These are phyloP conservation scores for Debaryomyces fabryi DNA, from an alignment of 1,139 yeast genomes.

Conservation along the genomic window DNA sequence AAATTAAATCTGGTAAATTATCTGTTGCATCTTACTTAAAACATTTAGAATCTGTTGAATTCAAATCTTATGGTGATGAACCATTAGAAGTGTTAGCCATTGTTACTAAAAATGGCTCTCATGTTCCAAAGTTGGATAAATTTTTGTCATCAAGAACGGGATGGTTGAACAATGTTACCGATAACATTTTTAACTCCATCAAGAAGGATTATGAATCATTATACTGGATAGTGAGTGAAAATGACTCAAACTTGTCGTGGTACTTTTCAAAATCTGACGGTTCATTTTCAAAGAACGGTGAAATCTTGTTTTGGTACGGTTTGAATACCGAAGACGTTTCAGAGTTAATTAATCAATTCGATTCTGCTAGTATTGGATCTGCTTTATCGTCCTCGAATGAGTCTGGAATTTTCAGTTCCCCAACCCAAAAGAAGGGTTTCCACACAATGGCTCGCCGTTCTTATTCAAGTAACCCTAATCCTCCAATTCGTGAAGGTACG, in stretches of 20 bases:
- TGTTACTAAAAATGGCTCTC: slow-evolving; percentile 49
- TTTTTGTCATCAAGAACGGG: slow-evolving; percentile 88
- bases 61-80: slow-evolving; percentile 91
- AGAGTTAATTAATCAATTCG: slow-evolving; percentile 66
- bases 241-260: slow-evolving; percentile 90
- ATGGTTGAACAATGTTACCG: slow-evolving; percentile 97
- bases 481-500: slow-evolving; percentile 65
- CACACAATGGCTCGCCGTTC: slow-evolving; percentile 24
- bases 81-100: slow-evolving; percentile 93
- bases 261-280: slow-evolving; percentile 93
- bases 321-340: slow-evolving; percentile 66
- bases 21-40: slow-evolving; percentile 85
- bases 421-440: slow-evolving; percentile 45
- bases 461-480: slow-evolving; percentile 62
- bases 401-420: slow-evolving; percentile 43
- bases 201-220: slow-evolving; percentile 71
- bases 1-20: slow-evolving; percentile 66
- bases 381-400: slow-evolving; percentile 44
- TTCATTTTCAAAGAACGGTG: slow-evolving; percentile 85
- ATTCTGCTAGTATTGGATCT: slow-evolving; percentile 39
- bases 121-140: slow-evolving; percentile 78
- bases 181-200: slow-evolving; percentile 84
- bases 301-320: slow-evolving; percentile 95
- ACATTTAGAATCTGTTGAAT: slow-evolving; percentile 60
- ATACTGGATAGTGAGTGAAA: slow-evolving; percentile 90